These are phyloP conservation scores for Phytophthora podocarpi DNA, from an alignment of 352 stramenopile genomes.

Conservation along the genomic window DNA sequence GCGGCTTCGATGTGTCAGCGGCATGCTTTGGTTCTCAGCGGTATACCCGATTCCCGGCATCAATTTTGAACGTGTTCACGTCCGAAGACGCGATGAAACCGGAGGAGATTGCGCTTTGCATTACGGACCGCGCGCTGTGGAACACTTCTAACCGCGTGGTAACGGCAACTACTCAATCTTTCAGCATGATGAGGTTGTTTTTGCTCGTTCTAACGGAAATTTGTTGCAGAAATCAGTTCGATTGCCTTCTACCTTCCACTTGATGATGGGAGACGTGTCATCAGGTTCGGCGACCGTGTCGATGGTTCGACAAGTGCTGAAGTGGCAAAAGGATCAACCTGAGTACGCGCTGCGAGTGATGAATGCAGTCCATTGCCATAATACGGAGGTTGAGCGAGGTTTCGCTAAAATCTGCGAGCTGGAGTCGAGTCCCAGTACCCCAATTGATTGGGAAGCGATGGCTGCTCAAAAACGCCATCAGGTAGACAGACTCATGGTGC, in stretches of 20 bases:
- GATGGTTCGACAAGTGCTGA: constrained; percentile 81
- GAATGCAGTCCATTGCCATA: constrained; percentile 37
- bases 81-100: constrained; percentile 55
- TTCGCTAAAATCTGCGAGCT: constrained; percentile 35
- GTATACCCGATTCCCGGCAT: constrained; percentile 91
- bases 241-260: constrained; percentile 74
- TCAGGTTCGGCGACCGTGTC: constrained; percentile 92
- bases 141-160: constrained; percentile 55
- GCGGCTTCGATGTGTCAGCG: constrained; percentile 96
- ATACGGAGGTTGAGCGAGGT: constrained; percentile 39
- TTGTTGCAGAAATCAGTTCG: constrained; percentile 53
- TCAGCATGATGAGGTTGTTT: neutral
- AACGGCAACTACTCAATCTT: neutral
- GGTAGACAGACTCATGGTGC: constrained; percentile 20
- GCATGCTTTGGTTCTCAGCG: constrained; percentile 94
- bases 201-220: constrained; percentile 6
- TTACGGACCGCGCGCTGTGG: constrained; percentile 54
- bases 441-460: constrained; percentile 30
- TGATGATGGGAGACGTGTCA: constrained; percentile 96
- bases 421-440: constrained; percentile 8
- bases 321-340: constrained; percentile 45
- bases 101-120: constrained; percentile 54
- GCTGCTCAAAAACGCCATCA: constrained; percentile 22
- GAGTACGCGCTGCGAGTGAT: constrained; percentile 41
- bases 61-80: constrained; percentile 61